These are phyloP conservation scores for Boehmeria nivea DNA, from an alignment of 306 rosid genomes.

Conservation along the genomic window DNA sequence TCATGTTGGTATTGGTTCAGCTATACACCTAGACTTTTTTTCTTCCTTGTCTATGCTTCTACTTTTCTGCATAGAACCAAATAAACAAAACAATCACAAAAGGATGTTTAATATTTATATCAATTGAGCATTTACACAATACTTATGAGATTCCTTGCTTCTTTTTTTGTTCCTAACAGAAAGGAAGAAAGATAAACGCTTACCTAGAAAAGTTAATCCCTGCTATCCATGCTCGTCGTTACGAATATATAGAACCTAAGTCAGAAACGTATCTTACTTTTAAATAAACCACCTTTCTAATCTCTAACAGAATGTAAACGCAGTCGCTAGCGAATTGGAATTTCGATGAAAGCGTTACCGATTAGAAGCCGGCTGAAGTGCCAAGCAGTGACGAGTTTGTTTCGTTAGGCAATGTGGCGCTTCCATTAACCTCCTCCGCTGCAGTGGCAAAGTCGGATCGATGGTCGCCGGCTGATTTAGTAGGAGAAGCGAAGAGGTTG, in stretches of 20 bases:
- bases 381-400: conserved; percentile 30
- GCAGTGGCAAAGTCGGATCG: conserved; percentile 35
- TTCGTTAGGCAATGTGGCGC: conserved; percentile 19
- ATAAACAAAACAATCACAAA: not conserved
- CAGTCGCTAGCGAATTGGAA: conserved; percentile 31
- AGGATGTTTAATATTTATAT: too few species aligned
- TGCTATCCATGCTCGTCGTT: conserved; percentile 43
- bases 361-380: conserved; percentile 28
- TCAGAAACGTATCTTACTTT: conserved; percentile 22
- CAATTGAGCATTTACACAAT: too few species aligned
- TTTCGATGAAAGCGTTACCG: conserved; percentile 29
- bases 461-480: conserved; percentile 48
- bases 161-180: too few species aligned
- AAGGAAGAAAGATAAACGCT: too few species aligned
- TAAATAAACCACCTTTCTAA: conserved; percentile 17
- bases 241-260: conserved; percentile 23
- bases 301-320: conserved; percentile 14
- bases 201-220: conserved; percentile 59
- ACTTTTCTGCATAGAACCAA: conserved; percentile 46
- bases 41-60: conserved; percentile 64
- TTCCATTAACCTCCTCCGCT: conserved; percentile 29
- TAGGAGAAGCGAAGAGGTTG: conserved; percentile 74
- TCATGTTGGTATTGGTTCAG: conserved; percentile 67
- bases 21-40: conserved; percentile 72
- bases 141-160: too few species aligned